Percentiles rank a stretch among this genome's conserved stretches.
Conservation (phyloP, 2,329 filamentous ascomycete genomes). For the Metarhizium guizhouense region DNA sequence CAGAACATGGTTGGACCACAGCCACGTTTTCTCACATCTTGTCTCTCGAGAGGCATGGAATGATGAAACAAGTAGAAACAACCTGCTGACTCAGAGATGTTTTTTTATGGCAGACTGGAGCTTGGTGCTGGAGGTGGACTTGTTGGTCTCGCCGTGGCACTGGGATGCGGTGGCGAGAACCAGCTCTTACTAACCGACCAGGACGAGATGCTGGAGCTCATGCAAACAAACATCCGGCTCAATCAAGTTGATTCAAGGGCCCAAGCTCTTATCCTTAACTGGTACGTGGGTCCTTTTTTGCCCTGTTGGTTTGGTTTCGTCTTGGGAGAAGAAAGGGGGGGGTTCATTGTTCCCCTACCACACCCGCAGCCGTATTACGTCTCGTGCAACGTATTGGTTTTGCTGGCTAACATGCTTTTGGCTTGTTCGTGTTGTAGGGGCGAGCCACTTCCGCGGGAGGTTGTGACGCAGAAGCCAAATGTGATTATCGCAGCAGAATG, state of each 20-base stretch:
- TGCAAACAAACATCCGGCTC: constrained; percentile 78
- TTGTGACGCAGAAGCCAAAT: constrained; percentile 54
- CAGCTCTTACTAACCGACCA: constrained; percentile 81
- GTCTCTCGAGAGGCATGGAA: neutral
- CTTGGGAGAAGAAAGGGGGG: too few relatives aligned
- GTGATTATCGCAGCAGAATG: constrained; percentile 92
- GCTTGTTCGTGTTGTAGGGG: constrained; percentile 36
- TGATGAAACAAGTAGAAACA: neutral
- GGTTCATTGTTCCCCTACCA: too few relatives aligned
- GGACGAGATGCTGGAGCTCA: constrained; percentile 72
- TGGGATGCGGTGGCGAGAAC: constrained; percentile 41
- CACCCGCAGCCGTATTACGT: neutral
- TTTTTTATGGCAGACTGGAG: constrained; percentile 56
- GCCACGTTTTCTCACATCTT: neutral
- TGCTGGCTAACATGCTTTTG: neutral
- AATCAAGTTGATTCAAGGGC: constrained; percentile 61
- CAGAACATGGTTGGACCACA: neutral
- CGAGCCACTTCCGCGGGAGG: constrained; percentile 43
- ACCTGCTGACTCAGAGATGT: constrained; percentile 12
- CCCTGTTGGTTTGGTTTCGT: neutral
- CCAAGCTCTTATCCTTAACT: constrained; percentile 66
- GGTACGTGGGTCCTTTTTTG: constrained; percentile 40
- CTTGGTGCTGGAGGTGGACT: constrained; percentile 87
- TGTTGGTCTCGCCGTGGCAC: constrained; percentile 58
- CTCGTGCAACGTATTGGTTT: neutral